These are phyloP conservation scores for Sporisorium graminicola DNA, from an alignment of 1,284 basidiomycete genomes.

Conservation along the genomic window DNA sequence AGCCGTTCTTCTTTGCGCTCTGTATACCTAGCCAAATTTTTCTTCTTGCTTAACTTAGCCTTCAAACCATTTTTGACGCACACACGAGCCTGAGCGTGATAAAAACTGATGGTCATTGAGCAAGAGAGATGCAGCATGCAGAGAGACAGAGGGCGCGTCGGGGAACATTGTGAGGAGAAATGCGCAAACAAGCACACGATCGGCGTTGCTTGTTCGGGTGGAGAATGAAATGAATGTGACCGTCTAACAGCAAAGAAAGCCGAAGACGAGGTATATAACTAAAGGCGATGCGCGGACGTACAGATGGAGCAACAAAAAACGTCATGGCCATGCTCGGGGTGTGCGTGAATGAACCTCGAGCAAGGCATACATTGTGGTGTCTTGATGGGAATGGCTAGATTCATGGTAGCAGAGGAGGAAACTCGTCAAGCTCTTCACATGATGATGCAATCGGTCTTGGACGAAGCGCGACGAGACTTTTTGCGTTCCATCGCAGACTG, in stretches of 20 bases:
- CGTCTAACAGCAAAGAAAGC: neutral
- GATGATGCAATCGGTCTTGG: slow-evolving; percentile 48
- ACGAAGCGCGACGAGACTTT: slow-evolving; percentile 39
- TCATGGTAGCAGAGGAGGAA: neutral
- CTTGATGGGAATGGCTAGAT: neutral
- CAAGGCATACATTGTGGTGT: neutral
- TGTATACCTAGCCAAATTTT: slow-evolving; percentile 1
- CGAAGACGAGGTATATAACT: slow-evolving; percentile 1
- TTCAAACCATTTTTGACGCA: too few species aligned
- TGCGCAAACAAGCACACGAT: too few species aligned
- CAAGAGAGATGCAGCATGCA: slow-evolving; percentile 2
- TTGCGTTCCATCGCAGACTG: slow-evolving; percentile 32
- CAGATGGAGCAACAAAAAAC: neutral
- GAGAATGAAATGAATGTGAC: neutral
- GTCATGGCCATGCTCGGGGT: neutral
- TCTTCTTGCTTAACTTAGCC: too few species aligned
- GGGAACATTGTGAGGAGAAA: too few species aligned
- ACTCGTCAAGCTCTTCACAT: slow-evolving; percentile 37
- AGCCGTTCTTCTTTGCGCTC: neutral
- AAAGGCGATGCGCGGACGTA: neutral
- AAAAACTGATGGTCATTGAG: neutral
- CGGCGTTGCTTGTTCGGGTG: neutral
- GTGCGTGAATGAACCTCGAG: slow-evolving; percentile 21
- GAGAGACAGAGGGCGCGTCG: neutral
- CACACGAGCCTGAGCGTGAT: neutral